A percentile compares a stretch with the other conserved stretches of the same genome.
Conservation (phyloP, 2,329 filamentous ascomycete genomes). For the Coniochaeta ligniaria region DNA sequence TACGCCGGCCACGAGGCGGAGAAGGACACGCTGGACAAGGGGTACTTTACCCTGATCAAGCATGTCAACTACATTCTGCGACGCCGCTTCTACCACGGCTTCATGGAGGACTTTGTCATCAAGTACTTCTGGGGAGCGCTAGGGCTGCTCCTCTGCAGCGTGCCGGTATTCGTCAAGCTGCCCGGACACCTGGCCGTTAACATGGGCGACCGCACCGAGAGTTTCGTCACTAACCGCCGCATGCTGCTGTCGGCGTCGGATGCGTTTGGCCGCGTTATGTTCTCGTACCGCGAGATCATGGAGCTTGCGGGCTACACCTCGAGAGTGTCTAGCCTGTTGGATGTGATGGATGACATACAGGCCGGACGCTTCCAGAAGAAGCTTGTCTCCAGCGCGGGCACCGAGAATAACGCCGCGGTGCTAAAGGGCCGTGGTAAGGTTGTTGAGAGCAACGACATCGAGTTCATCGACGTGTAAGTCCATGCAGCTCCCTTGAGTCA, state of each 20-base stretch:
- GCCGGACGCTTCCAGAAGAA: slow-evolving; percentile 93
- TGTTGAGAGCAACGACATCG: slow-evolving; percentile 74
- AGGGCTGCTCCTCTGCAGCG: slow-evolving; percentile 83
- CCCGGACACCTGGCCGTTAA: slow-evolving; percentile 58
- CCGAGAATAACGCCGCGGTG: slow-evolving; percentile 73
- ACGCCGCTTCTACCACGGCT: slow-evolving; percentile 88
- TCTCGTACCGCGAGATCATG: slow-evolving; percentile 95
- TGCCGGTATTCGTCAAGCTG: slow-evolving; percentile 92
- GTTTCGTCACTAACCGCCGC: slow-evolving; percentile 88
- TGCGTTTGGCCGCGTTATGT: slow-evolving; percentile 93
- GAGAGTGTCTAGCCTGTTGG: slow-evolving; percentile 78
- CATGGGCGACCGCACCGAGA: slow-evolving; percentile 66
- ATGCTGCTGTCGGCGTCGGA: slow-evolving; percentile 92
- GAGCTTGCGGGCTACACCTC: slow-evolving; percentile 94
- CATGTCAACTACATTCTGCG: slow-evolving; percentile 95
- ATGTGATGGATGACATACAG: slow-evolving; percentile 92
- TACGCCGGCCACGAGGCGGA: slow-evolving; percentile 90
- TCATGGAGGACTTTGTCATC: slow-evolving; percentile 99
- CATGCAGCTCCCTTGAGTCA: background rate
- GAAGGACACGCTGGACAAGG: slow-evolving; percentile 94
- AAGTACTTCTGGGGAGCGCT: slow-evolving; percentile 99
- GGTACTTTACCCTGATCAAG: slow-evolving; percentile 98
- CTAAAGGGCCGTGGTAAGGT: slow-evolving; percentile 76
- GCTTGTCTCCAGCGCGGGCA: slow-evolving; percentile 81
- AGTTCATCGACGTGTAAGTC: slow-evolving; percentile 71